Evolutionary conservation across 169 alveolate species (phyloP).

Genomic region (Plasmodium inui): DNA sequence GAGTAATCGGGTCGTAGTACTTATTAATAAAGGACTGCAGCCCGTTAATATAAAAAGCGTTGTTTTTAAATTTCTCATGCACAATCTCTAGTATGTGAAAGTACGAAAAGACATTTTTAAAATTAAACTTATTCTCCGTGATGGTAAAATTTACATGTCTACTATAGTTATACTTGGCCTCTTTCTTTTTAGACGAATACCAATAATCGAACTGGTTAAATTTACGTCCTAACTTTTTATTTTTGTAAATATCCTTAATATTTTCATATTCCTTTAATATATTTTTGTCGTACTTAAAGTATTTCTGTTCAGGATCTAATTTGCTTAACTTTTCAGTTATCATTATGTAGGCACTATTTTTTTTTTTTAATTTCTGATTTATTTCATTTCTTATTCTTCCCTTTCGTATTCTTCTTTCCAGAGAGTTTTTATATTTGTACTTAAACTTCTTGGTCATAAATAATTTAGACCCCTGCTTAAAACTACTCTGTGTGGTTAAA

Average conservation of each 20-base stretch:
- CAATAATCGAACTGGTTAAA: conserved; percentile 68
- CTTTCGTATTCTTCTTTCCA: conserved; percentile 63
- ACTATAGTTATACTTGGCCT: conserved; percentile 64
- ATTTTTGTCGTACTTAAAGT: conserved; percentile 75
- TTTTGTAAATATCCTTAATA: conserved; percentile 65
- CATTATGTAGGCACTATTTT: conserved; percentile 70
- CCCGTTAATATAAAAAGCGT: conserved; percentile 65
- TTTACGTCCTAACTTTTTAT: conserved; percentile 58
- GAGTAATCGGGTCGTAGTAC: conserved; percentile 68
- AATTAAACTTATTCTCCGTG: conserved; percentile 62
- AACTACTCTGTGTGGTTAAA: conserved; percentile 9
- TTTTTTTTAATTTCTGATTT: conserved; percentile 73
- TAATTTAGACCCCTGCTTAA: conserved; percentile 23
- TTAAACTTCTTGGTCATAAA: conserved; percentile 70
- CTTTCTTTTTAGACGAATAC: conserved; percentile 72
- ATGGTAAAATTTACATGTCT: conserved; percentile 74
- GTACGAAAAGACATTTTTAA: conserved; percentile 71
- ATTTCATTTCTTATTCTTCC: conserved; percentile 61
- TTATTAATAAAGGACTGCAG: conserved; percentile 73
- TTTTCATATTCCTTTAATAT: conserved; percentile 74
- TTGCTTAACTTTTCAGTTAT: conserved; percentile 75
- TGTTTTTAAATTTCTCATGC: conserved; percentile 69
- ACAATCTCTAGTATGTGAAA: conserved; percentile 73
- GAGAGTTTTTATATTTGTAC: conserved; percentile 48
- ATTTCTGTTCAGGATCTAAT: conserved; percentile 68